Conservation (phyloP, 148 eudicot species). For the Selenicereus undatus region DNA sequence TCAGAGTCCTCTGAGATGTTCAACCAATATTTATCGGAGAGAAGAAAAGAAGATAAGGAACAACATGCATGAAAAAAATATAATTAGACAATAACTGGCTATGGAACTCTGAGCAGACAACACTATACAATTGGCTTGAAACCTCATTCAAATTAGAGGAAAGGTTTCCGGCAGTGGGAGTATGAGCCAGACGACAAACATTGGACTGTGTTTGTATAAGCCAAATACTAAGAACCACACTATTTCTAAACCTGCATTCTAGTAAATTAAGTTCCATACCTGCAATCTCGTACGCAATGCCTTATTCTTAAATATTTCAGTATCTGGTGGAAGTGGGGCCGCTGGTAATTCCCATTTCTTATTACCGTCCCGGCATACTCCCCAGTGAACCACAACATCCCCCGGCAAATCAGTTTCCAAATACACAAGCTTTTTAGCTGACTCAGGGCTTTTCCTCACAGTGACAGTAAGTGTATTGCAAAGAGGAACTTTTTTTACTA, state of each 20-base stretch:
- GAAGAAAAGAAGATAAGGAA: no score
- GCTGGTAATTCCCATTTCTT: constrained; percentile 75
- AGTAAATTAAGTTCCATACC: constrained; percentile 41
- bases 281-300: constrained; percentile 77
- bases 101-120: no score
- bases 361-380: constrained; percentile 52
- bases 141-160: no score
- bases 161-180: neutral
- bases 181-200: neutral
- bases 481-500: constrained; percentile 51
- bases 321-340: constrained; percentile 69
- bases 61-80: no score
- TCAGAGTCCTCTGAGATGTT: neutral
- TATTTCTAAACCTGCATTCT: neutral
- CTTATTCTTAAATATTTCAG: constrained; percentile 68
- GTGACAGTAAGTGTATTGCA: constrained; percentile 51
- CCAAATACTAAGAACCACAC: no score
- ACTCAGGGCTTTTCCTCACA: constrained; percentile 52
- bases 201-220: neutral
- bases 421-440: constrained; percentile 46
- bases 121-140: no score
- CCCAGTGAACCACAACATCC: constrained; percentile 87
- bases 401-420: constrained; percentile 84
- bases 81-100: no score
- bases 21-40: neutral